Evolutionary conservation across 331 rosid genomes (phyloP).

Genomic region (Quercus lobata): DNA sequence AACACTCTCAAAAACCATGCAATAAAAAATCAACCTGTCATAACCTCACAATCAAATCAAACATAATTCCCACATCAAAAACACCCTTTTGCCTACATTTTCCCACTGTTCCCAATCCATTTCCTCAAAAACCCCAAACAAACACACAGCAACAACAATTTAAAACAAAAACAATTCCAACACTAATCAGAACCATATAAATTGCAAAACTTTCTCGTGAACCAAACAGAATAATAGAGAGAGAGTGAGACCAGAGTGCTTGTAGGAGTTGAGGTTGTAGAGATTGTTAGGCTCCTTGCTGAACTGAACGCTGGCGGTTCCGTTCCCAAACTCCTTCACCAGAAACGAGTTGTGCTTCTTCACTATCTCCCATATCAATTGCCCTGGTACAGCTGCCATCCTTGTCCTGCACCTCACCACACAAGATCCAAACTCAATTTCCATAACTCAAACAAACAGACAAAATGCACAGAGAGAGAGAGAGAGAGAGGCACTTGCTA

Average conservation of each 20-base stretch:
- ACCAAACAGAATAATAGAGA: background rate
- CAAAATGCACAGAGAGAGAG: background rate
- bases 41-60: background rate
- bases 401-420: conserved; percentile 19
- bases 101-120: background rate
- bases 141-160: background rate
- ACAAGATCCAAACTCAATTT: conserved; percentile 13
- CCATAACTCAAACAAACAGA: background rate
- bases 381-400: conserved; percentile 93
- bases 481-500: background rate
- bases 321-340: conserved; percentile 83
- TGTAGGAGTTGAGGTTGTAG: conserved; percentile 73
- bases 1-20: too few relatives aligned
- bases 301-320: conserved; percentile 75
- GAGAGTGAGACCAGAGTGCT: conserved; percentile 60
- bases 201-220: too few relatives aligned
- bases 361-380: conserved; percentile 94
- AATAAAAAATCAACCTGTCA: too few relatives aligned
- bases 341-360: conserved; percentile 85
- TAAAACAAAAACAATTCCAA: too few relatives aligned
- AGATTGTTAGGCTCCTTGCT: conserved; percentile 92
- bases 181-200: too few relatives aligned
- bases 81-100: background rate
- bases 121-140: background rate
- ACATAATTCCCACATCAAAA: background rate